Percentiles rank a stretch among this genome's conserved stretches.
These are phyloP conservation scores for Pythium periplocum DNA, from an alignment of 352 stramenopile species.

Conservation along the genomic window DNA sequence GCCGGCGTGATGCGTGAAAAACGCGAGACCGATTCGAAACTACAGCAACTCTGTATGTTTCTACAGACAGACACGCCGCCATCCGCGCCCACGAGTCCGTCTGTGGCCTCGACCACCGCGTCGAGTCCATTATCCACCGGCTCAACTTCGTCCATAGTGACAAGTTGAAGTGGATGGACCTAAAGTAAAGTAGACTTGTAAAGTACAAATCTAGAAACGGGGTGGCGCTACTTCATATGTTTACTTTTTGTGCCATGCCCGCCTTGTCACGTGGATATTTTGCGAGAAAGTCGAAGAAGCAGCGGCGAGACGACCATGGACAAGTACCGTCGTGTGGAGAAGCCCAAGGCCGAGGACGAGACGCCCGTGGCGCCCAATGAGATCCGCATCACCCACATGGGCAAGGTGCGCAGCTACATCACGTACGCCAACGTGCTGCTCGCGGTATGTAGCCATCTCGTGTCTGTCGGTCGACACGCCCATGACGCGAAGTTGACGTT, in stretches of 20 bases:
- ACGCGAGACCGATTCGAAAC: conserved; percentile 44
- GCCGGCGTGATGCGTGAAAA: conserved; percentile 36
- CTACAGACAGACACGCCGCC: conserved; percentile 24
- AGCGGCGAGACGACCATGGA: conserved; percentile 36
- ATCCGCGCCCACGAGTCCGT: background rate
- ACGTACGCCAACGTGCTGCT: conserved; percentile 74
- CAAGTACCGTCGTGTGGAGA: conserved; percentile 81
- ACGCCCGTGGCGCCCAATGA: conserved; percentile 52
- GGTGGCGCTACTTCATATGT: conserved; percentile 8
- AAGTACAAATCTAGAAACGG: background rate
- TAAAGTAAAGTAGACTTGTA: conserved; percentile 18
- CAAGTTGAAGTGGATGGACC: conserved; percentile 10
- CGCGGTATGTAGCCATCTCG: conserved; percentile 24
- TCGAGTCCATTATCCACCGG: background rate
- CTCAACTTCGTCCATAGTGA: background rate
- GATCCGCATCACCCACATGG: conserved; percentile 80
- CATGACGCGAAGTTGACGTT: conserved; percentile 3
- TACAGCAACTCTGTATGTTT: conserved; percentile 49
- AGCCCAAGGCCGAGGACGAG: conserved; percentile 41
- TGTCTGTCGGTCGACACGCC: background rate
- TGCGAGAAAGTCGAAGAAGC: background rate
- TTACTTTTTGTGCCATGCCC: conserved; percentile 9
- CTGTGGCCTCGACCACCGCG: background rate
- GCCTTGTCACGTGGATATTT: too few species aligned
- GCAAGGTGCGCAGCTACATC: conserved; percentile 79